Evolutionary conservation across 2,329 filamentous ascomycete species (phyloP).

Genomic region (Leptoxyphium fumago): DNA sequence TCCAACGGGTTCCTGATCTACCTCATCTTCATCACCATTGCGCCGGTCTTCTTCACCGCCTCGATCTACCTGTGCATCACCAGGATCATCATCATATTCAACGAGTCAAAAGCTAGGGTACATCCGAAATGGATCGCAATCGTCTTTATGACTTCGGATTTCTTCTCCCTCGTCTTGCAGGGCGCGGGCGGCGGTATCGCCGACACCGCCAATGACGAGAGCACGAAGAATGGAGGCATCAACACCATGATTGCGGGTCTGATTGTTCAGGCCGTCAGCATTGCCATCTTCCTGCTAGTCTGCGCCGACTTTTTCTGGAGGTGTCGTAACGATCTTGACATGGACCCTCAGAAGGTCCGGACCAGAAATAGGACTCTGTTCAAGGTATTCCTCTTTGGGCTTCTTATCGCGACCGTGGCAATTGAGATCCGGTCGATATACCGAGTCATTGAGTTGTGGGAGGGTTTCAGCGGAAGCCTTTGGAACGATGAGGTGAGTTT

Average conservation of each 20-base stretch:
- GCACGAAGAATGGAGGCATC: slow-evolving; percentile 31
- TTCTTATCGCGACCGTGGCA: slow-evolving; percentile 39
- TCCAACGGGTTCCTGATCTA: slow-evolving; percentile 38
- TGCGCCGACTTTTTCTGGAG: slow-evolving; percentile 19
- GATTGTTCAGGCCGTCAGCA: slow-evolving; percentile 38
- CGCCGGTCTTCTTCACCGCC: slow-evolving; percentile 41
- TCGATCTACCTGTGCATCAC: slow-evolving; percentile 44
- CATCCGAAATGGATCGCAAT: slow-evolving; percentile 28
- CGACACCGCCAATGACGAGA: slow-evolving; percentile 28
- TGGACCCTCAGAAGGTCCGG: slow-evolving; percentile 7
- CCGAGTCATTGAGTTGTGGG: slow-evolving; percentile 49
- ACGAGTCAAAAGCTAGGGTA: slow-evolving; percentile 19
- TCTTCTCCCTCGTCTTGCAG: slow-evolving; percentile 41
- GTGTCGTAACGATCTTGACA: slow-evolving; percentile 5
- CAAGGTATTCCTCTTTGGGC: slow-evolving; percentile 37
- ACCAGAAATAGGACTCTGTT: slow-evolving; percentile 33
- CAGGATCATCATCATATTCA: slow-evolving; percentile 42
- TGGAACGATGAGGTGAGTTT: slow-evolving; percentile 30
- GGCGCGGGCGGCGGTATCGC: slow-evolving; percentile 43
- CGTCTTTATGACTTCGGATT: slow-evolving; percentile 42
- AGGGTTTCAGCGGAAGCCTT: slow-evolving; percentile 47
- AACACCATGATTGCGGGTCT: slow-evolving; percentile 44
- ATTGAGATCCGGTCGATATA: slow-evolving; percentile 52
- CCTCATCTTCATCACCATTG: slow-evolving; percentile 42
- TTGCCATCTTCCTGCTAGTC: slow-evolving; percentile 31